Conservation (phyloP, 2,329 filamentous ascomycete species). For the Arthrinium puccinioides region DNA sequence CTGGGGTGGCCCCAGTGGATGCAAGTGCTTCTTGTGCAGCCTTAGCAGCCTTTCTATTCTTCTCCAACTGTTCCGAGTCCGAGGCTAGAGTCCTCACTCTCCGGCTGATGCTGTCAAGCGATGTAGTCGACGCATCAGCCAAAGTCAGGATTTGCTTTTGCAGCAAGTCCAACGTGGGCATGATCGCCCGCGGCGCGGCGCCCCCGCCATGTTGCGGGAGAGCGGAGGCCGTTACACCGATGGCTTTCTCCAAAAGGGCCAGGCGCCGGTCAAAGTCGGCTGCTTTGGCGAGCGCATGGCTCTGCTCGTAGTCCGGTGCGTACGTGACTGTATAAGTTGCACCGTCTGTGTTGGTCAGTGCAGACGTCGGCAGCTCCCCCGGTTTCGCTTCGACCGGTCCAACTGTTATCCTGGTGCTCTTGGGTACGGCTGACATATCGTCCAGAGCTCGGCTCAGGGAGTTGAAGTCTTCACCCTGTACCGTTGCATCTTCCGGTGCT, state of each 20-base stretch:
- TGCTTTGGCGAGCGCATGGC: conserved; percentile 67
- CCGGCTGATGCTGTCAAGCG: conserved; percentile 64
- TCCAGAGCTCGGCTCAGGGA: conserved; percentile 68
- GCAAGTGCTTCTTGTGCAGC: conserved; percentile 52
- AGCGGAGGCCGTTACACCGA: conserved; percentile 69
- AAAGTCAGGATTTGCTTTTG: conserved; percentile 75
- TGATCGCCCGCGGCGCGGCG: conserved; percentile 58
- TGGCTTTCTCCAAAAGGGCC: conserved; percentile 66
- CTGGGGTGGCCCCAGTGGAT: conserved; percentile 32
- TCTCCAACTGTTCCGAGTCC: conserved; percentile 66
- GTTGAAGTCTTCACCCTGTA: conserved; percentile 49
- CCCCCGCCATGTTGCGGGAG: conserved; percentile 55
- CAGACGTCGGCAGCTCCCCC: conserved; percentile 11
- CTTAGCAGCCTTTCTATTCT: conserved; percentile 56
- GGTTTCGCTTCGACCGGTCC: conserved; percentile 16
- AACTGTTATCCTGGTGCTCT: neutral
- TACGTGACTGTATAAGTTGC: conserved; percentile 60
- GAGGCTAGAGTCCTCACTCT: conserved; percentile 62
- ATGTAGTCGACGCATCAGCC: conserved; percentile 62
- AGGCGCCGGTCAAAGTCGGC: conserved; percentile 85
- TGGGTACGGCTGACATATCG: conserved; percentile 41
- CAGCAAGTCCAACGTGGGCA: conserved; percentile 74
- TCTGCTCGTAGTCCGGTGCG: conserved; percentile 57
- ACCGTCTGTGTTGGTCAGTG: conserved; percentile 16
- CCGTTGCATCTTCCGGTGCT: conserved; percentile 33